phyloP scores from a whole-genome alignment of 192 early-diverging fungal species.

The Entomortierella parvispora region DNA sequence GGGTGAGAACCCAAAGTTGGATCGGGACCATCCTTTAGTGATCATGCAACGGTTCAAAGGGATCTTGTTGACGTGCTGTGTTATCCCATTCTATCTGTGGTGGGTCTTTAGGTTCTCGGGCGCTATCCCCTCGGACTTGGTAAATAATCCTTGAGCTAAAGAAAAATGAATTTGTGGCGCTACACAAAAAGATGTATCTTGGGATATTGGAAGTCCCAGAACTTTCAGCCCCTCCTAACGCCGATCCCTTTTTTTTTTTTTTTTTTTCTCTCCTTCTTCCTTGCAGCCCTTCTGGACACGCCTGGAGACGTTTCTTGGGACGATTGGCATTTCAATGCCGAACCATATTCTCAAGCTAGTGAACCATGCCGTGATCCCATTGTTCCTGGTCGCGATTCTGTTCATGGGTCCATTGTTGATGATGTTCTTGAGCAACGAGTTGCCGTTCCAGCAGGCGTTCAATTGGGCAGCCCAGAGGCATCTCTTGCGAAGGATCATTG shows the following conservation, averaged over 20 bases:
- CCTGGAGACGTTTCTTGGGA: slow-evolving; percentile 6
- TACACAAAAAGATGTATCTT: too few relatives aligned
- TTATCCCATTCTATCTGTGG: slow-evolving; percentile 52
- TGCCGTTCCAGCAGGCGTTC: slow-evolving; percentile 58
- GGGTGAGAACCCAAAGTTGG: slow-evolving; percentile 14
- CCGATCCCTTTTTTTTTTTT: not conserved
- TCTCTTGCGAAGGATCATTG: slow-evolving; percentile 9
- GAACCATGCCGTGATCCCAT: slow-evolving; percentile 39
- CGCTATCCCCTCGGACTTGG: slow-evolving; percentile 22
- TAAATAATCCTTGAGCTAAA: too few relatives aligned
- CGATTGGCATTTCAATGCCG: slow-evolving; percentile 48
- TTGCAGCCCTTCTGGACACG: slow-evolving; percentile 27
- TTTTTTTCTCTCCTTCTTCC: not conserved
- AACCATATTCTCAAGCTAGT: slow-evolving; percentile 25
- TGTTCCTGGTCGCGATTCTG: slow-evolving; percentile 58
- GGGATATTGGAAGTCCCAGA: too few relatives aligned
- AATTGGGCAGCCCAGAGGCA: slow-evolving; percentile 23
- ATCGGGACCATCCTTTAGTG: slow-evolving; percentile 65
- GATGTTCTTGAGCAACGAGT: slow-evolving; percentile 52
- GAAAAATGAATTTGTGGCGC: not conserved
- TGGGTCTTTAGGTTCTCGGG: slow-evolving; percentile 26
- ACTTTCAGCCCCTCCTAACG: not conserved
- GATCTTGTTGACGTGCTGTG: slow-evolving; percentile 53
- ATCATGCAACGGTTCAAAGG: slow-evolving; percentile 64
- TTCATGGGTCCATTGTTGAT: slow-evolving; percentile 71